Conservation (phyloP, 2,329 filamentous ascomycete species). For the Aspergillus hortae region DNA sequence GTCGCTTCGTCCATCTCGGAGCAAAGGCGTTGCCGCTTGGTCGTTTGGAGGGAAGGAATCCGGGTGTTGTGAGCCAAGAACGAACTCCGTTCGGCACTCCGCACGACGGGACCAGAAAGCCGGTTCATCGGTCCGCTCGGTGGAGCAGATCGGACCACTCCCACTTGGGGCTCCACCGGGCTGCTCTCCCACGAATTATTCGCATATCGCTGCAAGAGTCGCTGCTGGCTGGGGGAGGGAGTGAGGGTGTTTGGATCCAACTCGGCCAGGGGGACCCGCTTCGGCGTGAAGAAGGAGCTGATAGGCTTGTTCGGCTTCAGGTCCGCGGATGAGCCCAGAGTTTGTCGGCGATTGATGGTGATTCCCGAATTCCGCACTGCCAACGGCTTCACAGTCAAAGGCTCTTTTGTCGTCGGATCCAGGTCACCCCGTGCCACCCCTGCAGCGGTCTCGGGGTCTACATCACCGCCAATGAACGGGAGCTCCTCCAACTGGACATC, state of each 20-base stretch:
- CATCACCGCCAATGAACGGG: conserved; percentile 73
- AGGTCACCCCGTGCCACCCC: conserved; percentile 77
- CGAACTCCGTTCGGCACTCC: conserved; percentile 37
- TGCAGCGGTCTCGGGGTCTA: conserved; percentile 66
- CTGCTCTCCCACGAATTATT: conserved; percentile 54
- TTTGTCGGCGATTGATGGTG: conserved; percentile 37
- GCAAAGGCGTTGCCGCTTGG: conserved; percentile 52
- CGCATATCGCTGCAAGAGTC: conserved; percentile 53
- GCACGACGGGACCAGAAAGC: conserved; percentile 41
- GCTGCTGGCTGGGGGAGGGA: conserved; percentile 62
- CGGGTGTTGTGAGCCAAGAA: conserved; percentile 38
- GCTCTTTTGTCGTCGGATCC: conserved; percentile 82
- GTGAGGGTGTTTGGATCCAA: conserved; percentile 66
- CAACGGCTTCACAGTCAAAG: conserved; percentile 43
- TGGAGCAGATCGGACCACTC: conserved; percentile 32
- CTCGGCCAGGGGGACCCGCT: conserved; percentile 62
- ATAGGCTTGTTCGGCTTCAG: conserved; percentile 61
- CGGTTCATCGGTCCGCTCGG: conserved; percentile 33
- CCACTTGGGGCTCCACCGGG: conserved; percentile 41
- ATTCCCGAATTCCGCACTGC: conserved; percentile 31
- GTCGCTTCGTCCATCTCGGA: conserved; percentile 42
- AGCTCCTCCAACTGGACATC: conserved; percentile 66
- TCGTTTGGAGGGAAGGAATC: conserved; percentile 43
- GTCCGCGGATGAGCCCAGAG: conserved; percentile 44
- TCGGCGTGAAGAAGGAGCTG: conserved; percentile 62